Evolutionary conservation across 768 basidiomycete species (phyloP), one percentile per base, ranked within the genome.

Genomic region (Tubosaeta brunneosetosa): DNA sequence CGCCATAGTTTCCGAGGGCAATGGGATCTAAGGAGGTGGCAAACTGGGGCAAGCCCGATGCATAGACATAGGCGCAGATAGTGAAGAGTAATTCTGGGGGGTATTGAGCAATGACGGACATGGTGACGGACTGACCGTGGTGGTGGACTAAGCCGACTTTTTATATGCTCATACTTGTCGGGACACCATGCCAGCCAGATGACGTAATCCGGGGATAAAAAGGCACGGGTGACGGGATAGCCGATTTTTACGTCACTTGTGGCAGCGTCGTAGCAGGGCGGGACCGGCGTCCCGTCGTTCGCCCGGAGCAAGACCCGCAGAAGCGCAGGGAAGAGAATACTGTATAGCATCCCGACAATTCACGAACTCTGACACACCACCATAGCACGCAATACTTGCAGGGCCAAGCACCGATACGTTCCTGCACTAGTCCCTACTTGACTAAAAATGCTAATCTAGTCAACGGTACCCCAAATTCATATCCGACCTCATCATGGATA

Each of bases 11-110:
- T 13, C 70, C 68, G 49, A 69, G 61, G 31, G 84, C 69, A 47
- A 86, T 75, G 27, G 91, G 88, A 65, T 92, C 89, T 57, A 93
- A 78, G 32, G 88, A 86, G 7, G 79, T 50, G 10, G 71, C 43
- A 8, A 84, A 74, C 10, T 50, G 49, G 13, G 83, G 82, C 4
- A 85, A 68, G 54, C 84, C 81, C 27, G 83, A 73, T 6, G 79
- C 77, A 62, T 84, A 90, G 33, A 93, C 73, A 50, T 86, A 77
- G 0, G 84, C 80, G 58, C 88, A 91, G 54, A 94, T 84, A 29
- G 82, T 71, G 52, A 80, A 80, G 50, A 89, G 77, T 14, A 93
- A 69, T 61, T 92, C 90, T 8, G 83, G 75, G 7, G 89, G 90
- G 66, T 79, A 89, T 55, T 78, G 75, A 34, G 63, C 50, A 38